phyloP scores from a whole-genome alignment of 768 basidiomycete species.

The Favolaschia claudopus region DNA sequence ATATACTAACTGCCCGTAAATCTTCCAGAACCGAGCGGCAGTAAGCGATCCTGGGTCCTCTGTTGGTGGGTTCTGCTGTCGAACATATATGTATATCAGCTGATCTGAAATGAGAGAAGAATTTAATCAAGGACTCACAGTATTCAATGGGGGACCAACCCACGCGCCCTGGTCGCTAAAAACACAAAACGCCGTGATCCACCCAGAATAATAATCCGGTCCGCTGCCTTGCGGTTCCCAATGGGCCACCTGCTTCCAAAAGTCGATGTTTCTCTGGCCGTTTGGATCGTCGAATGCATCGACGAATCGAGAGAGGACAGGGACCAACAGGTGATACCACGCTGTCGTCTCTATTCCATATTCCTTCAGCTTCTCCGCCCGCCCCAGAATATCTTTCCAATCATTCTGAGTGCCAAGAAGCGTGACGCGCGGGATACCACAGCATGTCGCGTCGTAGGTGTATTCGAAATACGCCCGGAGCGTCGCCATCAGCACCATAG shows the following conservation, averaged over 20 bases:
- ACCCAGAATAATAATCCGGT: too few species aligned
- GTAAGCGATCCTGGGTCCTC: background rate
- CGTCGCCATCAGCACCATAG: conserved; percentile 50
- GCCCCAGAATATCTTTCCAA: conserved; percentile 42
- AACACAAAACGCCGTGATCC: background rate
- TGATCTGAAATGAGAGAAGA: background rate
- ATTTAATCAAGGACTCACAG: background rate
- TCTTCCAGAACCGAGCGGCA: background rate
- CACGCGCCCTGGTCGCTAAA: background rate
- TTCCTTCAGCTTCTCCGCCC: conserved; percentile 45
- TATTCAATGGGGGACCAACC: background rate
- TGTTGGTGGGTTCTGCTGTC: background rate
- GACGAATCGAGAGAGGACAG: conserved; percentile 46
- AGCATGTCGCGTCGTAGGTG: conserved; percentile 32
- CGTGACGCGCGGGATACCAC: conserved; percentile 54
- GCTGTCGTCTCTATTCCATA: conserved; percentile 42
- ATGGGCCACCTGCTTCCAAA: background rate
- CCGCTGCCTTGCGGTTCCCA: background rate
- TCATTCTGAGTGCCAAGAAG: conserved; percentile 49
- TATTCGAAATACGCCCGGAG: conserved; percentile 50
- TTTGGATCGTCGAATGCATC: conserved; percentile 38
- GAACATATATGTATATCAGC: background rate
- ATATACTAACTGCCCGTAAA: background rate
- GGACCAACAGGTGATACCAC: conserved; percentile 49
- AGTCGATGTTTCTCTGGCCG: background rate